A percentile compares a stretch with the other conserved stretches of the same genome.
phyloP scores from a whole-genome alignment of 2,329 filamentous ascomycete genomes.

The Thielaviopsis musarum region DNA sequence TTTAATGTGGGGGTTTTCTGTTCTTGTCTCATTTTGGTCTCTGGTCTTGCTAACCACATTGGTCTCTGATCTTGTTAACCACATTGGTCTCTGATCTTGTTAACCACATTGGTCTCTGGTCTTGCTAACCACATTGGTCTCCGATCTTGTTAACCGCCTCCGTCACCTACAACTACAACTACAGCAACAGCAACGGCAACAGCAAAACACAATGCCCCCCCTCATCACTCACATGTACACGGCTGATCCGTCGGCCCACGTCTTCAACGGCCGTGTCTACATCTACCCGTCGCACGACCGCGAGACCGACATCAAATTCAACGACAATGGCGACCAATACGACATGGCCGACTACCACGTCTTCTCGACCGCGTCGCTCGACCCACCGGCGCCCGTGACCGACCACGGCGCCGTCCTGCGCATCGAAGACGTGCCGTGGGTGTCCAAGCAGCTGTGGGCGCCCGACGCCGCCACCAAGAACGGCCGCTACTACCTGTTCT shows the following conservation, averaged over 20 bases:
- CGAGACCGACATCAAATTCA: constrained; percentile 56
- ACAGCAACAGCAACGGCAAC: background rate
- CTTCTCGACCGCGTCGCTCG: constrained; percentile 38
- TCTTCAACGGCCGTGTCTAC: constrained; percentile 60
- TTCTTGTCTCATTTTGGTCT: too few species aligned
- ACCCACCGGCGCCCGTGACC: constrained; percentile 40
- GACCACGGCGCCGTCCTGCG: constrained; percentile 58
- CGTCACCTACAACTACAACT: background rate
- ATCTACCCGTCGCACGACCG: constrained; percentile 71
- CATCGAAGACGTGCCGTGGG: constrained; percentile 55
- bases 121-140: too few species aligned
- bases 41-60: too few species aligned
- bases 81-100: too few species aligned
- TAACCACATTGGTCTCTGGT: too few species aligned
- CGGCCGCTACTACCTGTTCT: constrained; percentile 59
- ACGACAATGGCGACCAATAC: constrained; percentile 75
- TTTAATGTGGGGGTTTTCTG: too few species aligned
- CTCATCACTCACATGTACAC: constrained; percentile 63
- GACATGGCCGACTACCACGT: constrained; percentile 78
- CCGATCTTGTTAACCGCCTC: too few species aligned
- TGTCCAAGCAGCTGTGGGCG: constrained; percentile 64
- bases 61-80: too few species aligned
- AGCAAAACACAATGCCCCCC: constrained; percentile 27
- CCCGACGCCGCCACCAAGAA: constrained; percentile 55
- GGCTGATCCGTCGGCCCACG: constrained; percentile 65